Percentiles rank a stretch among this genome's conserved stretches.
Evolutionary conservation across 306 rosid species (phyloP).

Genomic region (Ceratonia siliqua): DNA sequence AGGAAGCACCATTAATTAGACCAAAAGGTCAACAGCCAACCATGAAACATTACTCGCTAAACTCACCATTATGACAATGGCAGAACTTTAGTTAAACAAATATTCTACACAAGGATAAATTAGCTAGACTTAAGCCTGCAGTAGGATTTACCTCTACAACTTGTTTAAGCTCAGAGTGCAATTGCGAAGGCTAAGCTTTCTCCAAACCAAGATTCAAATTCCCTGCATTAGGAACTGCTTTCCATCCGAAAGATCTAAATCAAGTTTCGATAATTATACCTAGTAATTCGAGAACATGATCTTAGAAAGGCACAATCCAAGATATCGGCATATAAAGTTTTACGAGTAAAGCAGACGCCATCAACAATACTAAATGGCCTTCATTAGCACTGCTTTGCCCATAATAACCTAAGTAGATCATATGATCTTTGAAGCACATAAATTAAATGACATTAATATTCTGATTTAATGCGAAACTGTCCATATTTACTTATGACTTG

Average conservation of each 20-base stretch:
- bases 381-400: not conserved
- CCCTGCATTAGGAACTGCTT: not conserved
- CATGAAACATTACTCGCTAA: not conserved
- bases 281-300: slow-evolving; percentile 18
- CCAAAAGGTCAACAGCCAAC: not conserved
- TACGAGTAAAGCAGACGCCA: not conserved
- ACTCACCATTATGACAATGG: not conserved
- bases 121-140: slow-evolving; percentile 6
- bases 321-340: not conserved
- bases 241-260: not conserved
- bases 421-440: too few species aligned
- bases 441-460: not conserved
- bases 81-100: not conserved
- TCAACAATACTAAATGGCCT: not conserved
- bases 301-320: not conserved
- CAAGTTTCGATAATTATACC: slow-evolving; percentile 9
- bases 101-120: not conserved
- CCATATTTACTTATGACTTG: not conserved
- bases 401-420: slow-evolving; percentile 5
- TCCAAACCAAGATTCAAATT: slow-evolving; percentile 2
- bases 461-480: slow-evolving; percentile 1
- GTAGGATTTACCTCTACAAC: slow-evolving; percentile 10
- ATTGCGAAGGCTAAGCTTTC: slow-evolving; percentile 16
- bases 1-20: not conserved
- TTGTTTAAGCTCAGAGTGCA: slow-evolving; percentile 1